Evolutionary conservation across 768 basidiomycete genomes (phyloP).

Genomic region (Naganishia vishniacii): DNA sequence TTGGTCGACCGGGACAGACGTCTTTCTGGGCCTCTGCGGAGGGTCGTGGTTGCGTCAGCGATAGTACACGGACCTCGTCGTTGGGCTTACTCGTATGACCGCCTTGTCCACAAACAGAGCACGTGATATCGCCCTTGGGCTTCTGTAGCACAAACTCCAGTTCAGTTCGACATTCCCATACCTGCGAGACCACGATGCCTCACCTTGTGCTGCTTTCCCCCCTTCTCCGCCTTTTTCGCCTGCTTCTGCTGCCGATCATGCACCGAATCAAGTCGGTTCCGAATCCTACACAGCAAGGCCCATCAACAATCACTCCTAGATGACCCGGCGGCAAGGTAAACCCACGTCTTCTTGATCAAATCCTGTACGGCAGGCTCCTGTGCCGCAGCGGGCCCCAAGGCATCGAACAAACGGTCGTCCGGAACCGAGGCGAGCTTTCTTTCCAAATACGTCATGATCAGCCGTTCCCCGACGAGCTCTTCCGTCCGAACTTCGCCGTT

Average conservation of each 20-base stretch:
- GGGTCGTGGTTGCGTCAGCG: too few species aligned
- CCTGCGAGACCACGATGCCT: too few species aligned
- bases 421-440: not conserved
- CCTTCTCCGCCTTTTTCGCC: slow-evolving; percentile 8
- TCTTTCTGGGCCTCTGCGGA: slow-evolving; percentile 14
- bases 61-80: too few species aligned
- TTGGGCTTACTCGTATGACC: slow-evolving; percentile 9
- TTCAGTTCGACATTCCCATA: too few species aligned
- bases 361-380: slow-evolving; percentile 3
- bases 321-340: not conserved
- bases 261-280: not conserved
- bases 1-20: slow-evolving; percentile 7
- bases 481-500: slow-evolving; percentile 7
- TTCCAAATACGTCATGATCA: slow-evolving; percentile 17
- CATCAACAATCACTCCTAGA: too few species aligned
- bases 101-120: slow-evolving; percentile 3
- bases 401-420: not conserved
- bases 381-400: not conserved
- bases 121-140: slow-evolving; percentile 14
- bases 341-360: slow-evolving; percentile 3
- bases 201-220: slow-evolving; percentile 11
- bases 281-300: not conserved
- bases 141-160: not conserved
- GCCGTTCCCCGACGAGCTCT: slow-evolving; percentile 8
- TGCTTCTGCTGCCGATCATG: slow-evolving; percentile 16